These are phyloP conservation scores for Arabidopsis thaliana DNA, from an alignment of 345 rosid species.

Conservation along the genomic window TAIR10.1 NC_003070.9:28203001-28203500, in stretches of 20 bases:
- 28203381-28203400: slow-evolving; percentile 64
- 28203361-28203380: slow-evolving; percentile 74
- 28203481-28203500: slow-evolving; percentile 62
- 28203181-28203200: slow-evolving; percentile 66
- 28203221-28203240: slow-evolving; percentile 68
- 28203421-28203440: slow-evolving; percentile 75
- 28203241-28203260: slow-evolving; percentile 67
- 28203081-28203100: slow-evolving; percentile 89
- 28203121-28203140: slow-evolving; percentile 94
- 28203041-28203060: slow-evolving; percentile 73
- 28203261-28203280: slow-evolving; percentile 74
- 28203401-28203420: slow-evolving; percentile 67
- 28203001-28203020: slow-evolving; percentile 90
- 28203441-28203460: slow-evolving; percentile 79
- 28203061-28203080: slow-evolving; percentile 68
- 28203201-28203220: slow-evolving; percentile 76
- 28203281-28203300: slow-evolving; percentile 89
- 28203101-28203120: slow-evolving; percentile 82
- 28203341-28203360: slow-evolving; percentile 59
- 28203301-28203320: slow-evolving; percentile 55
- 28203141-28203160: slow-evolving; percentile 89
- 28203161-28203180: slow-evolving; percentile 85
- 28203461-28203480: slow-evolving; percentile 77
- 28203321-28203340: slow-evolving; percentile 50
- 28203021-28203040: slow-evolving; percentile 89